phyloP scores from a whole-genome alignment of 75 land plant species.

The Selaginella moellendorffii region DNA sequence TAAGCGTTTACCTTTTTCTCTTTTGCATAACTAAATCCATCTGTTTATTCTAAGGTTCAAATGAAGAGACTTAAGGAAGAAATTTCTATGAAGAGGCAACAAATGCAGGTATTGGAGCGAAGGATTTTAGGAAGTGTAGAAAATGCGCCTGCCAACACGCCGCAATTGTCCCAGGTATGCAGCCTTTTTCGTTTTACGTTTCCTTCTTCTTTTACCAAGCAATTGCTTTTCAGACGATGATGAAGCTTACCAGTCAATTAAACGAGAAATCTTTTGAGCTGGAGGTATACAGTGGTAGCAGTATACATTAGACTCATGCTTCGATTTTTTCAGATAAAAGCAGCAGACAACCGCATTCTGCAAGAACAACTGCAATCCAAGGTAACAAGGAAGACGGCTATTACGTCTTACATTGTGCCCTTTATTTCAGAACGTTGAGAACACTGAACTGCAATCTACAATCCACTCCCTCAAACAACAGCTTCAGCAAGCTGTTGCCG shows the following conservation, averaged over 20 bases:
- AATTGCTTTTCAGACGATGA: background rate
- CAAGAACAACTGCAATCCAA: background rate
- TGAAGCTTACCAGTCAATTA: background rate
- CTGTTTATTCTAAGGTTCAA: constrained; percentile 31
- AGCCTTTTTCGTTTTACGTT: background rate
- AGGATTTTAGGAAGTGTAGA: constrained; percentile 30
- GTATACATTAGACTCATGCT: background rate
- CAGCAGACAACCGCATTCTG: background rate
- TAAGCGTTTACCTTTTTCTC: constrained; percentile 10
- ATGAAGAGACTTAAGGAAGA: constrained; percentile 72
- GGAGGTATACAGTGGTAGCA: background rate
- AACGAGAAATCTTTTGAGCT: background rate
- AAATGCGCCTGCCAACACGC: constrained; percentile 34
- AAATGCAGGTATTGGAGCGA: constrained; percentile 65
- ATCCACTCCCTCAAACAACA: background rate
- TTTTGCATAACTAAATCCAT: background rate
- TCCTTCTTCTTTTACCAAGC: background rate
- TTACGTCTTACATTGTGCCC: no score
- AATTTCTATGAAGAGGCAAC: constrained; percentile 63
- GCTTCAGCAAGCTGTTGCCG: background rate
- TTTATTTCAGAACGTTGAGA: background rate
- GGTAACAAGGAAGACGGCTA: no score
- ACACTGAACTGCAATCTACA: background rate
- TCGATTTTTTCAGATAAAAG: background rate
- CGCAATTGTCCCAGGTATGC: constrained; percentile 58